Evolutionary conservation across 495 filamentous ascomycete species (phyloP), one percentile per base, ranked within the genome.

Genomic region (Daldinia vernicosa): DNA sequence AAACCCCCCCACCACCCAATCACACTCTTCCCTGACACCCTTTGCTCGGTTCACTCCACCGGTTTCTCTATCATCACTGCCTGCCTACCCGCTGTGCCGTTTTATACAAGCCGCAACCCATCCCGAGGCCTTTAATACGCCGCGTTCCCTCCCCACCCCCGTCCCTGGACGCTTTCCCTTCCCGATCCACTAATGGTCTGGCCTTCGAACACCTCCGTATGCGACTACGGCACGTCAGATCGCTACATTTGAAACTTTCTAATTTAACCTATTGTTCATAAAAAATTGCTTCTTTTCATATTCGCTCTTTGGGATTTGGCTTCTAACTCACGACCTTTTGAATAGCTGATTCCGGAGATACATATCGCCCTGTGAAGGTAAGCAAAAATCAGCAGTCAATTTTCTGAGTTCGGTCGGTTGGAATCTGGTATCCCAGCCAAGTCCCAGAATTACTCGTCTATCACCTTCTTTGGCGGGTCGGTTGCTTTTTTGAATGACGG

Each of bases 261-360:
- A 61, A 66, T 66, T 56, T 57, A 57, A 28, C 24, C 64, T 54
- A 62, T 66, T 32, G 67, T 72, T 69, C 33, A 65, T 66, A 60
- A 62, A 57, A 51, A 60, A 66, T 62, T 63, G 22, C 51, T 59
- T 65, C 55, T 59, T 63, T 60, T 39, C 40, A 63, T 60, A 32
- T 74, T 64, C n/a, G 37, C 56, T 75, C 47, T 74, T 72, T 33
- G 50, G 52, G 57, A 63, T 65, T 68, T 77, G 28, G 52, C 32
- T 74, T 77, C 82, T 84, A 80, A 84, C 81, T 58, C 69, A 64
- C 52, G 56, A 72, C 75, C 17, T 65, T 60, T 52, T 66, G 58
- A 60, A 79, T 71, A 86, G 84, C 84, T 67, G 83, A 85, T 67
- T 79, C 83, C 63, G 83, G 82, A 77, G 83, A 85, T 67, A 84